A percentile compares a stretch with the other conserved stretches of the same genome.
Evolutionary conservation across 1,139 yeast genomes (phyloP).

Genomic region (Meyerozyma smithsonii): DNA sequence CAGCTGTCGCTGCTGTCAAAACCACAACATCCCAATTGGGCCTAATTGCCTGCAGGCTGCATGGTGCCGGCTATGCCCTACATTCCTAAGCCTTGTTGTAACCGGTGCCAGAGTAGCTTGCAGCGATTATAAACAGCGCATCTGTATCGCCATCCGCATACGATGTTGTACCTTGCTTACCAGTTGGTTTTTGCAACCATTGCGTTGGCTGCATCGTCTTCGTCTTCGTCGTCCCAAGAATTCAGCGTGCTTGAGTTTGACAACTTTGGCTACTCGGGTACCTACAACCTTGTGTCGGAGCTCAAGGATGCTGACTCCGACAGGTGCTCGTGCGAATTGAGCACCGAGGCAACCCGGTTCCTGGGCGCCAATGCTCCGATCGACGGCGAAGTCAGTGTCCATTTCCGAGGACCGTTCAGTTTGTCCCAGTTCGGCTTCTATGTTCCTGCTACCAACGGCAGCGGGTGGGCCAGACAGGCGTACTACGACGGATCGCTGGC

Average conservation of each 20-base stretch:
- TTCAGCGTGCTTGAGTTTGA: conserved; percentile 14
- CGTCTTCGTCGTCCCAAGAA: background rate
- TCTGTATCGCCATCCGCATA: no score
- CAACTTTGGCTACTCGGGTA: conserved; percentile 69
- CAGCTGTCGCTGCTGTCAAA: background rate
- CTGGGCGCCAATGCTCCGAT: conserved; percentile 79
- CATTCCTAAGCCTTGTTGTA: background rate
- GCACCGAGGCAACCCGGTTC: conserved; percentile 47
- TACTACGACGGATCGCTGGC: conserved; percentile 59
- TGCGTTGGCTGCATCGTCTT: background rate
- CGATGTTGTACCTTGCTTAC: background rate
- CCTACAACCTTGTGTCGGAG: conserved; percentile 65
- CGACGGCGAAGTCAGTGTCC: conserved; percentile 85
- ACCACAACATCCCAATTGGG: background rate
- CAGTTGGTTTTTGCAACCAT: background rate
- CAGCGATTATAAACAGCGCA: no score
- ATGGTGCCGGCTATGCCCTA: background rate
- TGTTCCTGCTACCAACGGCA: conserved; percentile 23
- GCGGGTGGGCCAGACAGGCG: conserved; percentile 69
- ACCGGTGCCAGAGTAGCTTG: no score
- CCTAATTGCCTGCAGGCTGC: background rate
- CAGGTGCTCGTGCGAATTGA: conserved; percentile 58
- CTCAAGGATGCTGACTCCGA: conserved; percentile 47
- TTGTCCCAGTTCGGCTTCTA: conserved; percentile 69
- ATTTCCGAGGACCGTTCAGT: conserved; percentile 88